Evolutionary conservation across 495 filamentous ascomycete genomes (phyloP).

Genomic region (Aspergillus affinis): DNA sequence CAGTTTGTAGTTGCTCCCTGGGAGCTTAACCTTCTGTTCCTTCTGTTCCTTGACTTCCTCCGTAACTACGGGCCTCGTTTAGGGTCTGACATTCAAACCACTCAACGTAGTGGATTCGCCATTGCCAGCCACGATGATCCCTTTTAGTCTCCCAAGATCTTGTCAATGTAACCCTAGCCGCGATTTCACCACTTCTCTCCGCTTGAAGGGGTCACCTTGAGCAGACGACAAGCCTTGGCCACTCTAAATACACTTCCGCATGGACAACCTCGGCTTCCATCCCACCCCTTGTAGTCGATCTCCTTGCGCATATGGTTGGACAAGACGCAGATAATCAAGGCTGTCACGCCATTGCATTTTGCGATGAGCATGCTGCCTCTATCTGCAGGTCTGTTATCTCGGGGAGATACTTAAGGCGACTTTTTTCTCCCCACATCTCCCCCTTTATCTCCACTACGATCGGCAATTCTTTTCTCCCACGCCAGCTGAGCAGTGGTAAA

Average conservation of each 20-base stretch:
- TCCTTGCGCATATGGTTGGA: not conserved
- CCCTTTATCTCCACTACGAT: not conserved
- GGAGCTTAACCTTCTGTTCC: no score
- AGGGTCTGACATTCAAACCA: not conserved
- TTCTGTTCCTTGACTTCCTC: not conserved
- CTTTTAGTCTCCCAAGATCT: not conserved
- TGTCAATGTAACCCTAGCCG: slow-evolving; percentile 1
- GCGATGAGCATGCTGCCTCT: not conserved
- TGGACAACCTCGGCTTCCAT: not conserved
- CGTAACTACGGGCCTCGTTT: not conserved
- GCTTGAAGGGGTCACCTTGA: not conserved
- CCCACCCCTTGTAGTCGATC: not conserved
- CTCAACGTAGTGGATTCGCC: not conserved
- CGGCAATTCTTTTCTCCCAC: not conserved
- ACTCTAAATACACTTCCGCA: not conserved
- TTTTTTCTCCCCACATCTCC: not conserved
- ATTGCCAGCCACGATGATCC: not conserved
- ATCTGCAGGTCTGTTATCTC: not conserved
- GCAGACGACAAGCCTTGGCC: slow-evolving; percentile 1
- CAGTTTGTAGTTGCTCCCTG: no score
- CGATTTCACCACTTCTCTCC: not conserved
- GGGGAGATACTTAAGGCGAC: not conserved
- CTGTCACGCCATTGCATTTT: slow-evolving; percentile 2
- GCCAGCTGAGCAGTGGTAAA: not conserved
- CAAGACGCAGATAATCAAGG: not conserved